A percentile compares a stretch with the other conserved stretches of the same genome.
These are phyloP conservation scores for Mycena polygramma DNA, from an alignment of 768 basidiomycete genomes.

Conservation along the genomic window DNA sequence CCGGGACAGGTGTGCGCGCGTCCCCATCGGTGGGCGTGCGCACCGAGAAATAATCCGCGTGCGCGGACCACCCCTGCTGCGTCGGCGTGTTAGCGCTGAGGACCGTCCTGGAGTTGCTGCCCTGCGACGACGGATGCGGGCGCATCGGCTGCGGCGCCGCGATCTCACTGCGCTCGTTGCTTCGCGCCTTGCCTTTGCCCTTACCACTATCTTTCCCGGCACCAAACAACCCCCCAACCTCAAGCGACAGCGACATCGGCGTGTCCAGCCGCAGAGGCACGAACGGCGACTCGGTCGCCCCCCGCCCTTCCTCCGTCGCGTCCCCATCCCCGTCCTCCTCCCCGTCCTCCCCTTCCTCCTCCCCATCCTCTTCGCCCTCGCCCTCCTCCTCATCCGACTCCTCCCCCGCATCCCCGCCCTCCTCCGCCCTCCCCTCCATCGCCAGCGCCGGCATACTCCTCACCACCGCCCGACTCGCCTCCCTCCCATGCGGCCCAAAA, in stretches of 20 bases:
- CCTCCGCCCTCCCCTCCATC: conserved; percentile 50
- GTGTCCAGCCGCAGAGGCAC: conserved; percentile 47
- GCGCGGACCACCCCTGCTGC: conserved; percentile 9
- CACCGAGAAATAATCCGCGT: conserved; percentile 37
- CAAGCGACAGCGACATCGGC: conserved; percentile 49
- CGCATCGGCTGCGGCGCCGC: conserved; percentile 2
- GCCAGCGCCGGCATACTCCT: conserved; percentile 69
- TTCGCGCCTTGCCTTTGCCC: conserved; percentile 44
- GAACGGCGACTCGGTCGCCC: conserved; percentile 36
- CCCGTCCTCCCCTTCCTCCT: conserved; percentile 50
- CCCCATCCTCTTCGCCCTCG: conserved; percentile 50
- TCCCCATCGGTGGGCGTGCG: conserved; percentile 41
- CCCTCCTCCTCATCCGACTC: conserved; percentile 49
- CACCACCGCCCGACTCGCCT: conserved; percentile 55
- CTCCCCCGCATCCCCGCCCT: conserved; percentile 47
- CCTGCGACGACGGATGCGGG: conserved; percentile 20
- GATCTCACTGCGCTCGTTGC: neutral
- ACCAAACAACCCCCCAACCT: conserved; percentile 42
- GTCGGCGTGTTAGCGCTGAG: conserved; percentile 12
- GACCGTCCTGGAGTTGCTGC: conserved; percentile 7
- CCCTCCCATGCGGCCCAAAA: conserved; percentile 41
- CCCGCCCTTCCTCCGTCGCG: conserved; percentile 11
- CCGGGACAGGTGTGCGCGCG: neutral
- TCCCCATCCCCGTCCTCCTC: conserved; percentile 39
- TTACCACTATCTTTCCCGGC: conserved; percentile 24